Base-by-base conservation (phyloP, 164 flowering plant genomes). In the Nelumbo lutea region DNA sequence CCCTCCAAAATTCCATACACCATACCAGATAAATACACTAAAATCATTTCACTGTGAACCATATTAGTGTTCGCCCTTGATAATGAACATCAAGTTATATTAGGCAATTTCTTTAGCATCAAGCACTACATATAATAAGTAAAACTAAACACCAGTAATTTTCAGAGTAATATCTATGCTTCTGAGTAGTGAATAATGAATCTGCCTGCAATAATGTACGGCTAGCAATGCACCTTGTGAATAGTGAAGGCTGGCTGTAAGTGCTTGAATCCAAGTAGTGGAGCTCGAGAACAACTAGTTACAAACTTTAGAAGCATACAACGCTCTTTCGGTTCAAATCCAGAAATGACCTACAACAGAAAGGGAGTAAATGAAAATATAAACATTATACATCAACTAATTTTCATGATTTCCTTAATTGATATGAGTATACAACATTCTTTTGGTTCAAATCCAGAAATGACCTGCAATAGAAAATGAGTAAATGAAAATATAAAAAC, bases 271-370 rank as follows among this genome's bases (percentile, higher is more conserved):
- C 99, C 98, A 74, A 95, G 90, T 57, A 95, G 79, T 68, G 99
- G 98, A 78, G 93, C 94, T 72, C 98, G 85, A 72, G 97, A 90
- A 81, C 99, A 95, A 78, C 99, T 89, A 56, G 99, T 90, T 76
- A 95, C 99, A 83, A 95, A 95, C 73, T 95, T 95, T 42, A 92
- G 89, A 73, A 95, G 85, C 90, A 87, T 76, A 73, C 98, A 89
- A 1, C 97, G 97, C 48, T 92, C 93, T 68, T 80, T 84, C 64
- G 98, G 95, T 72, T 92, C 91, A 84, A 95, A 83, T 53, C 80
- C 90, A 71, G 75, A 68, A 67, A 95, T 61, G 41, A 89, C 98
- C 99, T 95, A 86, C 66, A 69, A 67, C 4, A 52, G 41, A 43
- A 40, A 9, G 61, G 42, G 27, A 10, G 42, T 9, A 4, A 43